These are phyloP conservation scores for Micromonas pusilla DNA, from an alignment of 139 green algal species.

Conservation along the genomic window DNA sequence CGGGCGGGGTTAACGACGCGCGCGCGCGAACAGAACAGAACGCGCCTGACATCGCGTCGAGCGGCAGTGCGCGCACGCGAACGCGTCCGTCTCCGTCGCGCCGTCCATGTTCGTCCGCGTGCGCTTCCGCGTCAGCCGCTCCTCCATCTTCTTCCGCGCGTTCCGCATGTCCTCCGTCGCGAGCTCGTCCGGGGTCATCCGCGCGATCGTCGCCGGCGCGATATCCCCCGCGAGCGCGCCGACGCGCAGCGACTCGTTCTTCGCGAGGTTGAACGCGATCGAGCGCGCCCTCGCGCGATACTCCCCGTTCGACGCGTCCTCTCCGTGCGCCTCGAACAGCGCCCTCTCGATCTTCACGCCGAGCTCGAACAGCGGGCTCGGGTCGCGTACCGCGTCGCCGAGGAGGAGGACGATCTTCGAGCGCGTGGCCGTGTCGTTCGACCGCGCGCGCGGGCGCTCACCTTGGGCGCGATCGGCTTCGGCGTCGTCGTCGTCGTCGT, in stretches of 20 bases:
- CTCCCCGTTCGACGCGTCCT: neutral
- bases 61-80: neutral
- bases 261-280: neutral
- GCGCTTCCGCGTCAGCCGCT: neutral
- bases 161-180: neutral
- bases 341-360: neutral
- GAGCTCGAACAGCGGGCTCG: neutral
- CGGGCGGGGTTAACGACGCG: too few species aligned
- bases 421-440: neutral
- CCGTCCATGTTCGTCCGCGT: neutral
- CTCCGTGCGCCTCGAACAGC: neutral
- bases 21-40: too few species aligned
- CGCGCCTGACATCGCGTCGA: neutral
- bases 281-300: neutral
- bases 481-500: too few species aligned
- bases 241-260: neutral
- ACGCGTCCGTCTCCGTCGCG: neutral
- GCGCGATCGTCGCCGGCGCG: neutral
- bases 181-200: neutral
- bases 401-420: neutral
- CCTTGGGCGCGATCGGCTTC: too few species aligned
- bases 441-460: too few species aligned
- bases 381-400: neutral
- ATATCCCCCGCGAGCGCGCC: neutral
- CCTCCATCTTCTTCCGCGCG: neutral